These are phyloP conservation scores for Glycine tomentella DNA, from an alignment of 306 rosid genomes.

Conservation along the genomic window DNA sequence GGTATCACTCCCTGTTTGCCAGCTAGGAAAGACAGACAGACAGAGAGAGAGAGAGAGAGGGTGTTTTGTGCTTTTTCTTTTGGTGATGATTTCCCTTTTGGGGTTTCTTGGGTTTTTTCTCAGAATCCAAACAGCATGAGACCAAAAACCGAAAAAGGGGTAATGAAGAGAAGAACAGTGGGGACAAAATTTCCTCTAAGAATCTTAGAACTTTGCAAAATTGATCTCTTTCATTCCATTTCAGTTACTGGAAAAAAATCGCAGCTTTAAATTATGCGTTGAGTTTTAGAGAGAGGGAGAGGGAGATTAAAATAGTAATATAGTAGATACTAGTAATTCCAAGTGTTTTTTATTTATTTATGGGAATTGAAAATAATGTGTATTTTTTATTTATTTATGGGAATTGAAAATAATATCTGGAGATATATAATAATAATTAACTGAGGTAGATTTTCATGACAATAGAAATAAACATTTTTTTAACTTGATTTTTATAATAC, in stretches of 20 bases:
- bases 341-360: no score
- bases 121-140: constrained; percentile 53
- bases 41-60: constrained; percentile 26
- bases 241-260: constrained; percentile 48
- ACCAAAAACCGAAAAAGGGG: constrained; percentile 6
- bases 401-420: no score
- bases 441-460: no score
- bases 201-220: constrained; percentile 44
- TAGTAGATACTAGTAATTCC: not conserved
- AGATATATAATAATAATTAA: no score
- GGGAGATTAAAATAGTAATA: constrained; percentile 2
- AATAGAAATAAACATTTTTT: no score
- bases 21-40: no score
- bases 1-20: no score
- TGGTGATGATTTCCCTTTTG: constrained; percentile 11
- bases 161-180: constrained; percentile 35
- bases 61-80: constrained; percentile 41
- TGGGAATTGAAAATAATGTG: no score
- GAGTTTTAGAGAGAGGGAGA: constrained; percentile 3
- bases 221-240: constrained; percentile 44
- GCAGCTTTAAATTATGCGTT: constrained; percentile 28
- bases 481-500: no score
- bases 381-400: no score
- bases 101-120: constrained; percentile 47
- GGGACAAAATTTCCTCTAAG: constrained; percentile 52